These are phyloP conservation scores for Hansenula sp. DNA, from an alignment of 1,139 yeast genomes.

Conservation along the genomic window DNA sequence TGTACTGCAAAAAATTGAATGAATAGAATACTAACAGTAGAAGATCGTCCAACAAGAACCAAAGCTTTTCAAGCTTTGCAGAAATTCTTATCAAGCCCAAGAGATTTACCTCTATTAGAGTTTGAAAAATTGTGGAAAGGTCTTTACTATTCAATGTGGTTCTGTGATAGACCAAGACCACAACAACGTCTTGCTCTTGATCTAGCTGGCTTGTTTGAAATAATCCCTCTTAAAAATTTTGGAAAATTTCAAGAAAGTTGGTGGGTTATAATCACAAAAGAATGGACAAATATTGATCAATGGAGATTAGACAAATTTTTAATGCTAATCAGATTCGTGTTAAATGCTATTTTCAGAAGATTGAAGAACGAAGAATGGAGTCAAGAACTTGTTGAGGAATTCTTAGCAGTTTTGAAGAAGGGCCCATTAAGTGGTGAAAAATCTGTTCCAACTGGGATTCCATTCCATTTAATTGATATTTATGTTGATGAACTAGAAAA, in stretches of 20 bases:
- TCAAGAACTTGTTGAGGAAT: conserved; percentile 40
- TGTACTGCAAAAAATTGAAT: background rate
- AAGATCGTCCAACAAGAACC: conserved; percentile 65
- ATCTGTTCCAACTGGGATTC: conserved; percentile 68
- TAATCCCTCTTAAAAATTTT: conserved; percentile 38
- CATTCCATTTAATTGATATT: conserved; percentile 83
- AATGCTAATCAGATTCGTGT: conserved; percentile 57
- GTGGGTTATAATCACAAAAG: conserved; percentile 75
- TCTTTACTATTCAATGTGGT: conserved; percentile 92
- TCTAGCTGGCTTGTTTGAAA: conserved; percentile 56
- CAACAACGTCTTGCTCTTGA: conserved; percentile 81
- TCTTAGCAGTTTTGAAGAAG: conserved; percentile 32
- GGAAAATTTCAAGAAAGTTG: conserved; percentile 65
- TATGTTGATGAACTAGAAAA: conserved; percentile 80
- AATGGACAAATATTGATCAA: conserved; percentile 84
- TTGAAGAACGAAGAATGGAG: conserved; percentile 58
- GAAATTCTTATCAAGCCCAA: conserved; percentile 46
- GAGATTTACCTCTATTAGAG: conserved; percentile 45
- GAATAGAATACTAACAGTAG: conserved; percentile 5
- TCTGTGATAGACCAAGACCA: conserved; percentile 86
- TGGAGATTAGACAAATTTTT: conserved; percentile 87
- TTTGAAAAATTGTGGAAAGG: conserved; percentile 92
- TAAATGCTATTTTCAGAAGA: conserved; percentile 62
- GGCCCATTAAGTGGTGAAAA: conserved; percentile 55
- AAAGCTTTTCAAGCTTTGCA: conserved; percentile 68